These are phyloP conservation scores for Malbranchea cinnamomea DNA, from an alignment of 2,329 filamentous ascomycete genomes.

Conservation along the genomic window DNA sequence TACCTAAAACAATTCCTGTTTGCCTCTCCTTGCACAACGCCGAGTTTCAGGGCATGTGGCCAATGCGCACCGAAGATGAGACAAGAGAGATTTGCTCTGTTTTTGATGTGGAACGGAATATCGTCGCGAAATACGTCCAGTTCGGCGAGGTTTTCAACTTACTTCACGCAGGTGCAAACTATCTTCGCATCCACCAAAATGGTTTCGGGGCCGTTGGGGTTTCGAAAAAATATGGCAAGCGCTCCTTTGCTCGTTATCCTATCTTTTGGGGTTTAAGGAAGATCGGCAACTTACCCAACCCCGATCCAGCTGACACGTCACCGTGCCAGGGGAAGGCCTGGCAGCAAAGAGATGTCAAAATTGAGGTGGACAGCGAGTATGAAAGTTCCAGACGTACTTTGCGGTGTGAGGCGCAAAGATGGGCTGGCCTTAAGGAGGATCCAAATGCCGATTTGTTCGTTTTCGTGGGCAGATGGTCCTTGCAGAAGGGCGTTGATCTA, in stretches of 20 bases:
- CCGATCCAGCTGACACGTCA: slow-evolving; percentile 50
- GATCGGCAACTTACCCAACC: slow-evolving; percentile 49
- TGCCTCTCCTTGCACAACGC: slow-evolving; percentile 54
- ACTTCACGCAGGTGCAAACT: slow-evolving; percentile 50
- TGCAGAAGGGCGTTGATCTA: slow-evolving; percentile 54
- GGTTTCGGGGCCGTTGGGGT: slow-evolving; percentile 55
- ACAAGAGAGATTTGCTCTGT: slow-evolving; percentile 49
- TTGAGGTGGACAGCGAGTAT: slow-evolving; percentile 38
- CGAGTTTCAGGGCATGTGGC: slow-evolving; percentile 55
- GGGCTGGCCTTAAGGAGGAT: slow-evolving; percentile 48
- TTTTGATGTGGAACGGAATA: slow-evolving; percentile 44
- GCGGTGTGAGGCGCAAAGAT: slow-evolving; percentile 49
- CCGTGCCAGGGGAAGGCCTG: slow-evolving; percentile 48
- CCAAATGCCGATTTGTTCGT: slow-evolving; percentile 50
- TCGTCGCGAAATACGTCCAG: slow-evolving; percentile 47
- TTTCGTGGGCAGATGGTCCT: slow-evolving; percentile 54
- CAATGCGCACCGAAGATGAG: slow-evolving; percentile 47
- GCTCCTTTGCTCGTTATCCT: slow-evolving; percentile 50
- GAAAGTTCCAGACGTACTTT: slow-evolving; percentile 40
- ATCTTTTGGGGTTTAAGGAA: slow-evolving; percentile 54
- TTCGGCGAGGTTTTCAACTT: slow-evolving; percentile 57
- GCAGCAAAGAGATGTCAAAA: slow-evolving; percentile 35
- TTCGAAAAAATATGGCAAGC: slow-evolving; percentile 52
- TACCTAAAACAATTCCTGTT: slow-evolving; percentile 46
- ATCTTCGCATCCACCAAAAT: slow-evolving; percentile 50